These are phyloP conservation scores for Leccinum subfulvum DNA, from an alignment of 1,284 basidiomycete genomes.

Conservation along the genomic window DNA sequence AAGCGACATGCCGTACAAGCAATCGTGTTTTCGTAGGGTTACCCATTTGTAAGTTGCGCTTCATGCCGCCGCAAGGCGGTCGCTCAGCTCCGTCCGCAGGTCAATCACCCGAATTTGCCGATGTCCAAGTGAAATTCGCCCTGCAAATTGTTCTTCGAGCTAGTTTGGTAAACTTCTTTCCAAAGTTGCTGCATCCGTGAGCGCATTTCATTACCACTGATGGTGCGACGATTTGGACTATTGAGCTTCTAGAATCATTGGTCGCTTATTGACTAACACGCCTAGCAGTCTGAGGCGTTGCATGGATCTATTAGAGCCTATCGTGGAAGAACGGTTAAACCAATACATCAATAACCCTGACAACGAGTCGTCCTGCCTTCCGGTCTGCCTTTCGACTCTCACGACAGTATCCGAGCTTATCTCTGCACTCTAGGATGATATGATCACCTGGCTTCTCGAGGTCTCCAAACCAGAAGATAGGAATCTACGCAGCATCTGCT, in stretches of 20 bases:
- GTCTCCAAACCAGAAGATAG: slow-evolving; percentile 32
- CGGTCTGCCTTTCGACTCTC: slow-evolving; percentile 24
- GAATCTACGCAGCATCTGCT: slow-evolving; percentile 33
- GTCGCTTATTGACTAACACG: slow-evolving; percentile 34
- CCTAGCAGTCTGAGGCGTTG: slow-evolving; percentile 34
- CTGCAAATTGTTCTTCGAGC: slow-evolving; percentile 35
- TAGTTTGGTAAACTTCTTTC: slow-evolving; percentile 34
- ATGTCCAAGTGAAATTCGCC: slow-evolving; percentile 35
- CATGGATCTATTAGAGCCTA: slow-evolving; percentile 28
- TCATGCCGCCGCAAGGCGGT: slow-evolving; percentile 6
- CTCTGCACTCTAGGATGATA: slow-evolving; percentile 37
- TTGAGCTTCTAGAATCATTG: slow-evolving; percentile 29
- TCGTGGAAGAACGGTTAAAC: slow-evolving; percentile 35
- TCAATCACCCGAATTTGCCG: slow-evolving; percentile 31
- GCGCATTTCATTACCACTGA: slow-evolving; percentile 14
- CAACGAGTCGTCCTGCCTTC: slow-evolving; percentile 16
- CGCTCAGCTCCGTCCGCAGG: slow-evolving; percentile 24
- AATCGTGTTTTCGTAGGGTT: slow-evolving; percentile 47
- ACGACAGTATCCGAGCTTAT: slow-evolving; percentile 10
- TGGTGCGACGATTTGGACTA: slow-evolving; percentile 18
- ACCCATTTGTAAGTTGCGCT: slow-evolving; percentile 37
- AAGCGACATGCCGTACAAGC: slow-evolving; percentile 38
- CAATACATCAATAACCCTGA: slow-evolving; percentile 18
- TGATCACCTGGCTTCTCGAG: slow-evolving; percentile 48
- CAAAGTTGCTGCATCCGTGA: slow-evolving; percentile 35